Base-by-base conservation (phyloP, 306 rosid genomes). In the Glycine soja region DNA sequence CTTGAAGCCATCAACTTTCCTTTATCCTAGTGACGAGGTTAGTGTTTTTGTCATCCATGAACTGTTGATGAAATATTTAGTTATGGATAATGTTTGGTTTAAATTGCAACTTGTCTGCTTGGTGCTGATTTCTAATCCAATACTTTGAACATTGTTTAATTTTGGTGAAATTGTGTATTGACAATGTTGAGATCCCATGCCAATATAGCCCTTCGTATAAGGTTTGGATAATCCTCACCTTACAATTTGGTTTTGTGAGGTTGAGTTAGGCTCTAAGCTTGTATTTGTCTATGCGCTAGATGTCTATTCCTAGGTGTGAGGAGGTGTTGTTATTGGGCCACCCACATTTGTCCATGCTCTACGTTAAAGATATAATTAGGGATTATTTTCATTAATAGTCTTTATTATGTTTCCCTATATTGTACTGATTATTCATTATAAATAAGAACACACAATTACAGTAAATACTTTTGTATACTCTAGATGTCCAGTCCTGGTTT, bases 21-120 rank as follows among this genome's bases (percentile, higher is more conserved):
- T 95, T 71, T 93, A 86, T 70, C 99, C 99, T 4, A 90, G 86
- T 65, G 90, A 95, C 32, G 94, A 95, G 99, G 99, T 93, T 71
- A 48, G 45, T 76, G 71, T 73, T 84, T 75, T 78, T 52, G 61
- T 78, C 72, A 68, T 86, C 30, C 43, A 59, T 80, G 43, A 70
- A 50, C 76, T 67, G 79, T 56, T 46, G 47, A 75, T 63, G 80
- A 68, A 70, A 82, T 78, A 47, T 80, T 18, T 76, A 3, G 56
- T 81, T 52, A 51, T 56, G 15, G 30, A n/a, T 61, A 66, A 5
- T 16, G 66, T 72, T 80, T 72, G 30, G 57, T 82, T 78, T 82
- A 51, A 76, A 50, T 57, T 30, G 61, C 30, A 69, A 74, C 38
- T 52, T 79, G 57, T 66, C 7, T 70, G 53, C 53, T 63, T 70